These are phyloP conservation scores for Laguncularia racemosa DNA, from an alignment of 345 rosid genomes.

Conservation along the genomic window DNA sequence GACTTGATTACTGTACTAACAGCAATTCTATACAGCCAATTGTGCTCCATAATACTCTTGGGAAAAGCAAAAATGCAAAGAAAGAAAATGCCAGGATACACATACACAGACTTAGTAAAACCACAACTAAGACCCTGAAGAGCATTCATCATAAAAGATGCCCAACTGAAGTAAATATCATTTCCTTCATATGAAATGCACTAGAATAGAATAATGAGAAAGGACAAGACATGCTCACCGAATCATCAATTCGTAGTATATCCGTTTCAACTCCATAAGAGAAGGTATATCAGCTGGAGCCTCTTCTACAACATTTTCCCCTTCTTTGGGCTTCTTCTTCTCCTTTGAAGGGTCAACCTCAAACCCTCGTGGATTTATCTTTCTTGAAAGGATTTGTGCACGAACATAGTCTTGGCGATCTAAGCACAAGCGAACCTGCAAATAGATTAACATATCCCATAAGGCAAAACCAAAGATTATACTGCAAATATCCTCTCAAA, in stretches of 20 bases:
- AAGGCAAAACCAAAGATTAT: constrained; percentile 3
- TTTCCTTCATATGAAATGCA: background rate
- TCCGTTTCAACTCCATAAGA: constrained; percentile 64
- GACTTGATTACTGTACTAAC: too few species aligned
- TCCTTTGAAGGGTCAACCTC: constrained; percentile 67
- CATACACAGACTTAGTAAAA: too few species aligned
- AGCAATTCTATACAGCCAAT: too few species aligned
- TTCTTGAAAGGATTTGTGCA: constrained; percentile 93
- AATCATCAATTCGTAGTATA: constrained; percentile 87
- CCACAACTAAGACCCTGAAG: too few species aligned
- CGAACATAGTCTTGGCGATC: constrained; percentile 92
- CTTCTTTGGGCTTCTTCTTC: constrained; percentile 93
- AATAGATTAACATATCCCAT: constrained; percentile 7
- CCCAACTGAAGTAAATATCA: background rate
- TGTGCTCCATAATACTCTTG: too few species aligned
- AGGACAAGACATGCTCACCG: constrained; percentile 29
- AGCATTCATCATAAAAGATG: background rate
- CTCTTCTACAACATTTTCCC: constrained; percentile 76
- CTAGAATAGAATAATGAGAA: background rate
- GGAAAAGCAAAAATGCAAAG: too few species aligned
- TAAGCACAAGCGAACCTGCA: constrained; percentile 81
- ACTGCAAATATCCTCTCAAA: background rate
- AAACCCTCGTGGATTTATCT: constrained; percentile 86
- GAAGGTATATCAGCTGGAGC: constrained; percentile 98
- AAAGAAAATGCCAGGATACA: too few species aligned